Evolutionary conservation across 805 yeast species (phyloP), one percentile per base, ranked within the genome.

Genomic region (Starmerella vitae): DNA sequence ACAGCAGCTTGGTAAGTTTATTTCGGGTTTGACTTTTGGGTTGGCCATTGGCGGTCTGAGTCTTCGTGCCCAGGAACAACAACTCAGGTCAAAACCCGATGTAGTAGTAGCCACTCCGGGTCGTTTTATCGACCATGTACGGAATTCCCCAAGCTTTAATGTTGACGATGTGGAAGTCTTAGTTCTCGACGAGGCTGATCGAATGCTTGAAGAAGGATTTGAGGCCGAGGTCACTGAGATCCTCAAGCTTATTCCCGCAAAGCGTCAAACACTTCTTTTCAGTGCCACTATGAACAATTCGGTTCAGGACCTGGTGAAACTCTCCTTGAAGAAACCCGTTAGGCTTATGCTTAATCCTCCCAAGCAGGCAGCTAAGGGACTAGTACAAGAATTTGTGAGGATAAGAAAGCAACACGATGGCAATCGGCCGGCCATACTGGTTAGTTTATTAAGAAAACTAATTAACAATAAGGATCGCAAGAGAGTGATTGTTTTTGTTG

Each of bases 161-260:
- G 93, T 85, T 34, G 97, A 91, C 50, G 69, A 76, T 25, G 91
- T 91, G 36, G 98, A 91, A 64, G 81, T 91, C 38, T 66, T 91
- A 52, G 93, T 91, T 22, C 70, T 91, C 50, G 98, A 91, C 66
- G 98, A 91, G 66, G 98, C 98, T 44, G 98, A 91, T 69, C 76
- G 98, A 66, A 91, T 91, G 97, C 70, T 91, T 51, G 99, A 91
- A 59, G 99, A 91, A 63, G 99, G 99, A 56, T 91, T 91, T 73
- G 95, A 86, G 61, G 83, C 76, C 38, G 98, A 91, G 62, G 67
- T 91, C 49, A 78, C 84, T 15, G 98, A 91, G 59, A 88, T 91
- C 44, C 70, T 91, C 61, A 71, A 80, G 12, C 66, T 88, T 39
- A 67, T 93, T 48, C 98, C 99, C 21, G 72, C 76, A 36, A 83